Evolutionary conservation across 202 grass and related monocot species (phyloP).

Genomic region (Hordeum pubiflorum): DNA sequence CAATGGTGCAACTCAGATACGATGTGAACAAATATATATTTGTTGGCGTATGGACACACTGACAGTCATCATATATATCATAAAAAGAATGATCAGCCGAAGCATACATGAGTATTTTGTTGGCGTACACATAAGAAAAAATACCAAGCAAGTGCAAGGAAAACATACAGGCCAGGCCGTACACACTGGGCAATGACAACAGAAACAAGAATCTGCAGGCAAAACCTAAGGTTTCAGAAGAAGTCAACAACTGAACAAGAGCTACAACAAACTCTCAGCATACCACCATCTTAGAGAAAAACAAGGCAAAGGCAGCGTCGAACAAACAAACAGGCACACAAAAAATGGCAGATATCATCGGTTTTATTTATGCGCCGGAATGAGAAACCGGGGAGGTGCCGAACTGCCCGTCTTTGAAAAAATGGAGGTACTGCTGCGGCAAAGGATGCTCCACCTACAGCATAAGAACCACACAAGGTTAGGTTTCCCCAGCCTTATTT

Average conservation of each 20-base stretch:
- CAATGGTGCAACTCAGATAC: neutral
- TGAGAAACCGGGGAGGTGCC: slow-evolving; percentile 65
- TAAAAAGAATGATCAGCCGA: slow-evolving; percentile 30
- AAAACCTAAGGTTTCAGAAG: neutral
- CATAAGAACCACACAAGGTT: neutral
- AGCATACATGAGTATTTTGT: slow-evolving; percentile 7
- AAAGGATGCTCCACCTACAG: slow-evolving; percentile 72
- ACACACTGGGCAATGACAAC: neutral
- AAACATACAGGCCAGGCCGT: neutral
- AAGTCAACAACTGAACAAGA: neutral
- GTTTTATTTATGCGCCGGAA: slow-evolving; percentile 57
- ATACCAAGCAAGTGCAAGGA: neutral
- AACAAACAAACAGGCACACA: slow-evolving; percentile 24
- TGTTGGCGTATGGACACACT: no score
- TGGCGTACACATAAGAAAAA: slow-evolving; percentile 8
- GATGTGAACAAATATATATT: neutral
- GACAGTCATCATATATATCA: neutral
- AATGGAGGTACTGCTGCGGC: slow-evolving; percentile 74
- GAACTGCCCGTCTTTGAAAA: slow-evolving; percentile 72
- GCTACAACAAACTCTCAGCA: slow-evolving; percentile 19
- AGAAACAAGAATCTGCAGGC: slow-evolving; percentile 17
- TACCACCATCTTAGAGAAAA: slow-evolving; percentile 15
- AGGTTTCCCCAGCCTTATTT: neutral
- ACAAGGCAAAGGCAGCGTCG: neutral
- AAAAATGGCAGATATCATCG: neutral